These are phyloP conservation scores for Kodamaea sp. DNA, from an alignment of 1,139 yeast genomes.

Conservation along the genomic window DNA sequence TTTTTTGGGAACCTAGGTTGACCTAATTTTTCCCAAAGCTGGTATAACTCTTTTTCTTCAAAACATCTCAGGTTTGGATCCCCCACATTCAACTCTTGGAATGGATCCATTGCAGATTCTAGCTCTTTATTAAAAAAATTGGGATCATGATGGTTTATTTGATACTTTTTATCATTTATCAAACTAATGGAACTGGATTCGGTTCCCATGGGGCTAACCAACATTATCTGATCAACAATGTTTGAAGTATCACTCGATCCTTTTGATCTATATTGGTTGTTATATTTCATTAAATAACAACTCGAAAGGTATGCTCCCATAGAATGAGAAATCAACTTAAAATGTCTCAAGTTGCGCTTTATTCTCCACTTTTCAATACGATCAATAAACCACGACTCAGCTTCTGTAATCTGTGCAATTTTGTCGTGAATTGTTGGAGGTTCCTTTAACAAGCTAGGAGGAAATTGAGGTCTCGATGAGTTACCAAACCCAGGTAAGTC, in stretches of 20 bases:
- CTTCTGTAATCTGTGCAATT: slow-evolving; percentile 30
- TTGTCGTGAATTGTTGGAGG: slow-evolving; percentile 21
- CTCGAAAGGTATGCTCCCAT: slow-evolving; percentile 45
- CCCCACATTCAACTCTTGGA: slow-evolving; percentile 14
- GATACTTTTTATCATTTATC: slow-evolving; percentile 29
- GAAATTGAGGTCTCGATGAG: slow-evolving; percentile 40
- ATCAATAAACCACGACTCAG: slow-evolving; percentile 46
- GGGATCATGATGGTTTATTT: slow-evolving; percentile 30
- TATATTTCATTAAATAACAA: slow-evolving; percentile 42
- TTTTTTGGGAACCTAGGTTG: slow-evolving; percentile 40
- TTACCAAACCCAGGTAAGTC: slow-evolving; percentile 48
- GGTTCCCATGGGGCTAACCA: slow-evolving; percentile 48
- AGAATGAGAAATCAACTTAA: slow-evolving; percentile 39
- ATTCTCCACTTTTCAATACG: slow-evolving; percentile 38
- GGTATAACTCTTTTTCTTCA: slow-evolving; percentile 19
- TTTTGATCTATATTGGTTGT: slow-evolving; percentile 10
- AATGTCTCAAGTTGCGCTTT: slow-evolving; percentile 20
- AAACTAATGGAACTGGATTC: slow-evolving; percentile 38
- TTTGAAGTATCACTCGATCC: slow-evolving; percentile 3
- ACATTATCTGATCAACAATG: slow-evolving; percentile 29
- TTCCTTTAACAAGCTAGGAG: slow-evolving; percentile 25
- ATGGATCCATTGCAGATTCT: slow-evolving; percentile 21
- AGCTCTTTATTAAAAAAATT: background rate
- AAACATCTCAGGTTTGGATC: slow-evolving; percentile 14
- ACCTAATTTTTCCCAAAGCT: slow-evolving; percentile 35